Conservation (phyloP, 2,329 filamentous ascomycete species). For the Arthrocladium fulminans region DNA sequence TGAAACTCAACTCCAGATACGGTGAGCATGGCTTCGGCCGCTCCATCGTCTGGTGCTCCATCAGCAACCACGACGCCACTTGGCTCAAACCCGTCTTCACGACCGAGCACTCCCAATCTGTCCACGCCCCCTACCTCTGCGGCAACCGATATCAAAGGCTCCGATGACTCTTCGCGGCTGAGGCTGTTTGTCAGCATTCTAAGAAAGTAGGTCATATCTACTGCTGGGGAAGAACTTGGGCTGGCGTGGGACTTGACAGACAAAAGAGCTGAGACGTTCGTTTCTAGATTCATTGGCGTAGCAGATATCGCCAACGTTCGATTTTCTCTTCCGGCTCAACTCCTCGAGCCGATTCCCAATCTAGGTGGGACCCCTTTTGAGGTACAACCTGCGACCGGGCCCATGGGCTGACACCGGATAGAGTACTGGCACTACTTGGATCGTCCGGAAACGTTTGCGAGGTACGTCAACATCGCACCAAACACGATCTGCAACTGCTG, state of each 20-base stretch:
- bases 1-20: background rate
- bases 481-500: constrained; percentile 26
- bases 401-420: constrained; percentile 25
- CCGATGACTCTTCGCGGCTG: constrained; percentile 78
- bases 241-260: too few species aligned
- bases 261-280: constrained; percentile 12
- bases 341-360: constrained; percentile 92
- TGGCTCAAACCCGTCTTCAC: constrained; percentile 9
- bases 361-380: constrained; percentile 45
- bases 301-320: constrained; percentile 90
- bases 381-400: background rate
- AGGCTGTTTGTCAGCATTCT: constrained; percentile 81
- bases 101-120: constrained; percentile 17
- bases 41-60: constrained; percentile 1
- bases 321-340: constrained; percentile 90
- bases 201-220: constrained; percentile 58
- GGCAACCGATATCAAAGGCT: constrained; percentile 43
- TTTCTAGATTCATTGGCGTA: constrained; percentile 79
- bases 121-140: constrained; percentile 27
- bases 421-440: constrained; percentile 99
- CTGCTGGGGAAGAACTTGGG: constrained; percentile 1
- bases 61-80: constrained; percentile 1
- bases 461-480: constrained; percentile 33
- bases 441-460: constrained; percentile 78
- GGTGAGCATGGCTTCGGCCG: constrained; percentile 9